These are phyloP conservation scores for Cryphonectria japonica DNA, from an alignment of 2,329 filamentous ascomycete species.

Conservation along the genomic window DNA sequence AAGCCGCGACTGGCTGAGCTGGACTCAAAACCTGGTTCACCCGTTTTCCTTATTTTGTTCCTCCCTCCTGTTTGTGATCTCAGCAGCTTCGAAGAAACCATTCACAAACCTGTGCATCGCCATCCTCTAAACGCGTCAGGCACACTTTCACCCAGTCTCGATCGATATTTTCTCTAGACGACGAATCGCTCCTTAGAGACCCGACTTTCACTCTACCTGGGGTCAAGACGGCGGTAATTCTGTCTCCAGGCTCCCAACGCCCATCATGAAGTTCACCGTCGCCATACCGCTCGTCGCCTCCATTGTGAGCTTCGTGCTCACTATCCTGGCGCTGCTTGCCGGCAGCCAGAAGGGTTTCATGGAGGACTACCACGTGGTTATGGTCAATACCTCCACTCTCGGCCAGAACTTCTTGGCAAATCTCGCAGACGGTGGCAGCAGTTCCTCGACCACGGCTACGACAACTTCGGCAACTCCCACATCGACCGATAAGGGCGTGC, in stretches of 20 bases:
- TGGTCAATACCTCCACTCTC: constrained; percentile 48
- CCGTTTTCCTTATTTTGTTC: constrained; percentile 14
- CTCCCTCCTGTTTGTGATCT: constrained; percentile 4
- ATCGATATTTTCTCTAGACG: not conserved
- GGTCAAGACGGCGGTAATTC: not conserved
- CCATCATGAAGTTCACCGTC: constrained; percentile 28
- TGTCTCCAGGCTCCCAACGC: not conserved
- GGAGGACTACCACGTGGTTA: constrained; percentile 45
- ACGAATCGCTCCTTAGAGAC: not conserved
- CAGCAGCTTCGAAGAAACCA: not conserved
- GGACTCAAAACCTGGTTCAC: constrained; percentile 3
- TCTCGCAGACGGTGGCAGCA: constrained; percentile 10
- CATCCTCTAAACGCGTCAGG: not conserved
- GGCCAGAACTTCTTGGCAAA: constrained; percentile 43
- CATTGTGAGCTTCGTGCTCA: constrained; percentile 42
- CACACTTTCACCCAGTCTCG: not conserved
- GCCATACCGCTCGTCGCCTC: constrained; percentile 40
- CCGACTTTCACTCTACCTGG: not conserved
- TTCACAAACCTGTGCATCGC: not conserved
- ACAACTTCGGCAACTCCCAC: constrained; percentile 32
- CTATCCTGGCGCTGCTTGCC: constrained; percentile 44
- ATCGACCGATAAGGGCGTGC: constrained; percentile 29
- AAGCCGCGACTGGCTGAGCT: not conserved
- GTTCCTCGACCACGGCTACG: constrained; percentile 34
- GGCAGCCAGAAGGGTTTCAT: constrained; percentile 42